These are phyloP conservation scores for Gynostemma pentaphyllum DNA, from an alignment of 306 rosid species.

Conservation along the genomic window DNA sequence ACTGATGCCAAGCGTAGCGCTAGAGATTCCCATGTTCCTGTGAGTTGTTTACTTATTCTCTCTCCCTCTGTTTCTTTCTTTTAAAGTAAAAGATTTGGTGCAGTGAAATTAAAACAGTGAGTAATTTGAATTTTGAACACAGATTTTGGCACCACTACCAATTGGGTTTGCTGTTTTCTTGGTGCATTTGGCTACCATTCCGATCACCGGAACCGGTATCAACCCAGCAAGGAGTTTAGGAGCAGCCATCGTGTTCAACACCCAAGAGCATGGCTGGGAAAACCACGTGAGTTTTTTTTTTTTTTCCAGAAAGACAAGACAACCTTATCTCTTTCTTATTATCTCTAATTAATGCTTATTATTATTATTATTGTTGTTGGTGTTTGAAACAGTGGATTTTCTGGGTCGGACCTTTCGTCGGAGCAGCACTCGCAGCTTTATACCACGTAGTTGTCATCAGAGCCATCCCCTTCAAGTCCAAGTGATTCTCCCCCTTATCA, in stretches of 20 bases:
- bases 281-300: constrained; percentile 26
- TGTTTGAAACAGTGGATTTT: constrained; percentile 65
- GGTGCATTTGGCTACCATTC: constrained; percentile 55
- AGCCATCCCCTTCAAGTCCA: constrained; percentile 45
- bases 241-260: constrained; percentile 43
- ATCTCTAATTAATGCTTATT: too few relatives aligned
- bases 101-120: neutral
- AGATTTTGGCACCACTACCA: constrained; percentile 91
- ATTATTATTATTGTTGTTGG: too few relatives aligned
- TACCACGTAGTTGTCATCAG: constrained; percentile 52
- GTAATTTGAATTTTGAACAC: neutral
- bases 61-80: neutral
- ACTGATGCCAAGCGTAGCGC: constrained; percentile 92
- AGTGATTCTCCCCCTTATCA: constrained; percentile 7
- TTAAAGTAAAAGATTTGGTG: too few relatives aligned
- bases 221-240: constrained; percentile 55
- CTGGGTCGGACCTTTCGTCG: constrained; percentile 54
- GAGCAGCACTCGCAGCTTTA: constrained; percentile 43
- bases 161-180: constrained; percentile 73
- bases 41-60: constrained; percentile 5
- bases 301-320: too few relatives aligned
- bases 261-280: constrained; percentile 28
- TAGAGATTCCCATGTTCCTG: constrained; percentile 61
- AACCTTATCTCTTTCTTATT: neutral
- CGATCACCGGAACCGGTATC: constrained; percentile 48